A percentile compares a stretch with the other conserved stretches of the same genome.
Conservation (phyloP, 257 asterid genomes). For the Lantana camara region DNA sequence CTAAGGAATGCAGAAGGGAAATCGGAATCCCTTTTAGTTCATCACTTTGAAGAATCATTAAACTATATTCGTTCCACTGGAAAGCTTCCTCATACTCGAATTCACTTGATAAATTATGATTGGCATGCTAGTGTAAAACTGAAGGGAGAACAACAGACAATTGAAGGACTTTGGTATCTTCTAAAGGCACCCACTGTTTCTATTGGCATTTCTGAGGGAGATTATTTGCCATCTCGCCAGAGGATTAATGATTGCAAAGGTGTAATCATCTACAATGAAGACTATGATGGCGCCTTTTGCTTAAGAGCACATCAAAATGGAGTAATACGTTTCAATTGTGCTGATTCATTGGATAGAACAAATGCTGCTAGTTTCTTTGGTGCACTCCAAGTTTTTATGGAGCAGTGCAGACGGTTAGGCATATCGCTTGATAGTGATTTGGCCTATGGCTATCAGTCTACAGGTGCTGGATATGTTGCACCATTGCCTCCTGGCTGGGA, state of each 20-base stretch:
- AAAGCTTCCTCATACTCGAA: constrained; percentile 77
- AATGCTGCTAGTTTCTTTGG: constrained; percentile 99
- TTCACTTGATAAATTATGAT: constrained; percentile 92
- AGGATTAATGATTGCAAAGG: constrained; percentile 88
- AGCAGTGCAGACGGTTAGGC: constrained; percentile 97
- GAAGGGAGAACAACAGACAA: constrained; percentile 96
- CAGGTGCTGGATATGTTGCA: constrained; percentile 82
- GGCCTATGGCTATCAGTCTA: constrained; percentile 71
- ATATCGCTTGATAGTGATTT: constrained; percentile 94
- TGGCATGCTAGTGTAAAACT: constrained; percentile 97
- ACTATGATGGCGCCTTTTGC: constrained; percentile 92
- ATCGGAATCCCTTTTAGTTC: constrained; percentile 88
- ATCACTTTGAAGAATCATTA: constrained; percentile 92
- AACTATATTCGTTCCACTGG: constrained; percentile 75
- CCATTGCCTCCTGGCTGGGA: constrained; percentile 99
- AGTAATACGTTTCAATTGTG: constrained; percentile 95
- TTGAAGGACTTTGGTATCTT: constrained; percentile 98
- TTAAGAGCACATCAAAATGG: constrained; percentile 98
- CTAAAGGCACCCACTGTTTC: constrained; percentile 85
- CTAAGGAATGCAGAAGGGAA: constrained; percentile 91
- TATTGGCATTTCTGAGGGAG: constrained; percentile 87
- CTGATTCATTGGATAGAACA: constrained; percentile 98
- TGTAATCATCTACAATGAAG: constrained; percentile 78
- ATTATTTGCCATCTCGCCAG: constrained; percentile 84
- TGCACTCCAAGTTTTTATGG: constrained; percentile 93